A percentile compares a stretch with the other conserved stretches of the same genome.
Conservation (phyloP, 306 rosid species). For the Trifolium repens region DNA sequence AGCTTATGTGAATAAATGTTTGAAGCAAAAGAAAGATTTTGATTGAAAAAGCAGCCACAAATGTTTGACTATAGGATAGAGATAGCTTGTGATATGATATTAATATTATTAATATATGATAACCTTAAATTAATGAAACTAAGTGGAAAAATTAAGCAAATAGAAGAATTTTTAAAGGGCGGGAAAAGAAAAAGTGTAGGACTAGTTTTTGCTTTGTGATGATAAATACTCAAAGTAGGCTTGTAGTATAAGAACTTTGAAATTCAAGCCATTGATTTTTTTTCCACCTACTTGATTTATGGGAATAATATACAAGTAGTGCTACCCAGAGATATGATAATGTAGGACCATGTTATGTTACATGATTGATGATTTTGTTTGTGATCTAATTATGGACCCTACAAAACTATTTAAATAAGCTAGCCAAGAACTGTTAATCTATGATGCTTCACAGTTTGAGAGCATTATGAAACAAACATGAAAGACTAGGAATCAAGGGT, state of each 20-base stretch:
- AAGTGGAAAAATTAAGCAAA: slow-evolving; percentile 21
- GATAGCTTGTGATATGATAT: not conserved
- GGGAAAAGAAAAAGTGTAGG: slow-evolving; percentile 42
- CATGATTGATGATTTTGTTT: slow-evolving; percentile 45
- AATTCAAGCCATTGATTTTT: slow-evolving; percentile 28
- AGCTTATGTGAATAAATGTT: slow-evolving; percentile 32
- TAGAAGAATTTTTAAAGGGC: slow-evolving; percentile 33
- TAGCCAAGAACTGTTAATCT: slow-evolving; percentile 28
- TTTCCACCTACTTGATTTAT: not conserved
- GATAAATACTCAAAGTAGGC: slow-evolving; percentile 44
- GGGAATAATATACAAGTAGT: slow-evolving; percentile 35
- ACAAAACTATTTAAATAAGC: slow-evolving; percentile 17
- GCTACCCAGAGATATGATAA: slow-evolving; percentile 41
- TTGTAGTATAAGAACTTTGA: slow-evolving; percentile 43
- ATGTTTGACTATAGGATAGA: slow-evolving; percentile 59
- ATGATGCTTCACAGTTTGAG: slow-evolving; percentile 38
- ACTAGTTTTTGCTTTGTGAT: slow-evolving; percentile 33
- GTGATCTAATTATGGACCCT: slow-evolving; percentile 44
- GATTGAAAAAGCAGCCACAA: slow-evolving; percentile 53
- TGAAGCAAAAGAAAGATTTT: slow-evolving; percentile 43
- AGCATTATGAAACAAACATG: slow-evolving; percentile 36
- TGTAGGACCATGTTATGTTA: slow-evolving; percentile 37
- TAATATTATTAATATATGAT: slow-evolving; percentile 17
- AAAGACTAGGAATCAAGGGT: slow-evolving; percentile 23
- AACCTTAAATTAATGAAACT: slow-evolving; percentile 52